Percentiles rank a stretch among this genome's conserved stretches.
phyloP scores from a whole-genome alignment of 495 filamentous ascomycete genomes.

The Podospora fimiseda region DNA sequence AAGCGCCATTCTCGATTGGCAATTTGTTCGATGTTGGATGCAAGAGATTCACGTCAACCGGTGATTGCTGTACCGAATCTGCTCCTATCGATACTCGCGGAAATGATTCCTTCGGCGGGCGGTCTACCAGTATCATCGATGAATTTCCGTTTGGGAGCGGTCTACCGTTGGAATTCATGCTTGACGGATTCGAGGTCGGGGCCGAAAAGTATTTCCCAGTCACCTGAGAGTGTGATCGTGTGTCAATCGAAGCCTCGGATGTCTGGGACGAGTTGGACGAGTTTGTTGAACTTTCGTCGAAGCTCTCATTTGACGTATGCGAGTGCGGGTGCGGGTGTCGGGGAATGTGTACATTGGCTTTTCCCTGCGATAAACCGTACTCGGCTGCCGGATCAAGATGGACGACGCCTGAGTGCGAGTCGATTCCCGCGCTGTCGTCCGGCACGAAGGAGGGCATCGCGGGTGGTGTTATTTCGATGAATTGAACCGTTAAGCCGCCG shows the following conservation, averaged over 20 bases:
- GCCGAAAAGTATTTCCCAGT: constrained; percentile 12
- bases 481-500: neutral
- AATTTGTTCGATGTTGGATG: constrained; percentile 28
- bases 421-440: constrained; percentile 44
- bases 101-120: constrained; percentile 15
- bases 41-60: constrained; percentile 29
- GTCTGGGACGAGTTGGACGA: constrained; percentile 27
- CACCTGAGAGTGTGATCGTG: constrained; percentile 11
- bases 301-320: constrained; percentile 31
- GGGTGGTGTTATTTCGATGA: constrained; percentile 14
- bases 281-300: constrained; percentile 28
- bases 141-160: constrained; percentile 17
- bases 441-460: constrained; percentile 56
- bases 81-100: constrained; percentile 22
- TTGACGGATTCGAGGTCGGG: constrained; percentile 8
- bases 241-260: constrained; percentile 24
- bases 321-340: constrained; percentile 27
- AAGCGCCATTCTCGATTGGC: constrained; percentile 22
- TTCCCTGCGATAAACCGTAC: constrained; percentile 26
- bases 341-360: constrained; percentile 24
- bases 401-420: constrained; percentile 33
- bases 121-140: constrained; percentile 17
- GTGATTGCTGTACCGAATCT: constrained; percentile 24
- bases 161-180: constrained; percentile 24
- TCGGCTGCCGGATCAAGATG: constrained; percentile 26